A percentile compares a stretch with the other conserved stretches of the same genome.
These are phyloP conservation scores for Blumeria hordei DNA, from an alignment of 2,329 filamentous ascomycete genomes.

Conservation along the genomic window DNA sequence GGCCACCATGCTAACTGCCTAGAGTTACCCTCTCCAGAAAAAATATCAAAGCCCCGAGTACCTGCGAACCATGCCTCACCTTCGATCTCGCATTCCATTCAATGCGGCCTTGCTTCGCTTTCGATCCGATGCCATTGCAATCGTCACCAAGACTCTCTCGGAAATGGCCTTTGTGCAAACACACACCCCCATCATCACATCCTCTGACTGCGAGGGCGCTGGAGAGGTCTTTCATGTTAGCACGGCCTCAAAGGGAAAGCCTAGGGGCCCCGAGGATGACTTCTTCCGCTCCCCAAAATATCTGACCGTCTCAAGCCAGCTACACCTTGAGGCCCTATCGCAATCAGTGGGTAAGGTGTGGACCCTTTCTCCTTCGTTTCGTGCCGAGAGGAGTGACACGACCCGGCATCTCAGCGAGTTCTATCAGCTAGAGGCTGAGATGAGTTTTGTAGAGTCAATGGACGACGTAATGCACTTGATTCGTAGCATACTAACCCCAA, in stretches of 20 bases:
- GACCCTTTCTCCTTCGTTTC: conserved; percentile 81
- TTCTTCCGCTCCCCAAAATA: conserved; percentile 87
- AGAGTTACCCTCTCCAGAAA: conserved; percentile 88
- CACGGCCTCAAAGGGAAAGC: conserved; percentile 3
- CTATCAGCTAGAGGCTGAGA: conserved; percentile 92
- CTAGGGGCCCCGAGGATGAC: conserved; percentile 9
- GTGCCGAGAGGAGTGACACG: conserved; percentile 82
- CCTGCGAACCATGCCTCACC: conserved; percentile 66
- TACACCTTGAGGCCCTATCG: conserved; percentile 79
- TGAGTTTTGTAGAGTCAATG: conserved; percentile 52
- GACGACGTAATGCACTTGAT: conserved; percentile 47
- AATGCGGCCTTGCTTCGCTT: conserved; percentile 62
- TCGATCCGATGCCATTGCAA: conserved; percentile 54
- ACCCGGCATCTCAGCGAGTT: conserved; percentile 89
- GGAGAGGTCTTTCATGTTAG: conserved; percentile 69
- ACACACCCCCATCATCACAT: conserved; percentile 84
- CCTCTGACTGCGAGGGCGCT: conserved; percentile 89
- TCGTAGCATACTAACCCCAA: conserved; percentile 17
- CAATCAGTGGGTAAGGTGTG: conserved; percentile 79
- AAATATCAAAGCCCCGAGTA: conserved; percentile 85
- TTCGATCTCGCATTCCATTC: conserved; percentile 58
- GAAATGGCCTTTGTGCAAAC: conserved; percentile 51
- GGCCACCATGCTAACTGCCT: conserved; percentile 2
- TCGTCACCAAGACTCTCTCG: conserved; percentile 53
- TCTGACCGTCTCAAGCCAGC: conserved; percentile 79